Conservation (phyloP, 2,329 filamentous ascomycete species). For the Podosphaera aphanis region DNA sequence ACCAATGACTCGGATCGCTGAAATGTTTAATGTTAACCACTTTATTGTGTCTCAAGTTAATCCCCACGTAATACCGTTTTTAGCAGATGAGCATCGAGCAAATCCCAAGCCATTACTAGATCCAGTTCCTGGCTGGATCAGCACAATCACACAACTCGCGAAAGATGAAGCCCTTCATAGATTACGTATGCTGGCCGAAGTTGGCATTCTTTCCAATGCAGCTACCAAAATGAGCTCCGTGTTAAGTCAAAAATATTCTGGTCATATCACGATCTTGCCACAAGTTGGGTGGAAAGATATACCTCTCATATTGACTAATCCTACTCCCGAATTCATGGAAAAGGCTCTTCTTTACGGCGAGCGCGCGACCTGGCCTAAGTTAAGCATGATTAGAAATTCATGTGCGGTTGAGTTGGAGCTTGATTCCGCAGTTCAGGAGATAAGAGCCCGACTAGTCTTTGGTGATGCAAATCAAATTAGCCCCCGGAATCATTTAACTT, state of each 20-base stretch:
- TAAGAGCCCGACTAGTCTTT: slow-evolving; percentile 35
- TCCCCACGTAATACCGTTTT: slow-evolving; percentile 73
- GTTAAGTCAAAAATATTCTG: slow-evolving; percentile 74
- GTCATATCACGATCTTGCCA: slow-evolving; percentile 84
- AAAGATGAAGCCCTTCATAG: slow-evolving; percentile 62
- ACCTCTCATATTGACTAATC: slow-evolving; percentile 58
- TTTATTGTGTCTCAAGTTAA: slow-evolving; percentile 97
- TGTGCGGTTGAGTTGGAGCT: slow-evolving; percentile 74
- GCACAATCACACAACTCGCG: slow-evolving; percentile 45
- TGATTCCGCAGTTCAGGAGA: slow-evolving; percentile 46
- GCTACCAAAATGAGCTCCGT: slow-evolving; percentile 60
- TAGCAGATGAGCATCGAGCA: slow-evolving; percentile 45
- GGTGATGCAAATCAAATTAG: slow-evolving; percentile 14
- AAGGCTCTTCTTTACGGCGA: slow-evolving; percentile 57
- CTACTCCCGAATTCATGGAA: slow-evolving; percentile 67
- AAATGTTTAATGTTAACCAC: slow-evolving; percentile 97
- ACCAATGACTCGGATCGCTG: slow-evolving; percentile 68
- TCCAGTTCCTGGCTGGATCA: slow-evolving; percentile 27
- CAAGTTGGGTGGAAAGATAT: slow-evolving; percentile 53
- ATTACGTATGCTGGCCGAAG: slow-evolving; percentile 55
- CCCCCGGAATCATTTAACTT: slow-evolving; percentile 12
- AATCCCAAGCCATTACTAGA: slow-evolving; percentile 19
- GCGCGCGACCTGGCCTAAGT: slow-evolving; percentile 73
- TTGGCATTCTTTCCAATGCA: slow-evolving; percentile 58
- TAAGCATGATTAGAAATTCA: slow-evolving; percentile 65